Evolutionary conservation across 2,329 filamentous ascomycete species (phyloP).

Genomic region (Cercospora janseana): DNA sequence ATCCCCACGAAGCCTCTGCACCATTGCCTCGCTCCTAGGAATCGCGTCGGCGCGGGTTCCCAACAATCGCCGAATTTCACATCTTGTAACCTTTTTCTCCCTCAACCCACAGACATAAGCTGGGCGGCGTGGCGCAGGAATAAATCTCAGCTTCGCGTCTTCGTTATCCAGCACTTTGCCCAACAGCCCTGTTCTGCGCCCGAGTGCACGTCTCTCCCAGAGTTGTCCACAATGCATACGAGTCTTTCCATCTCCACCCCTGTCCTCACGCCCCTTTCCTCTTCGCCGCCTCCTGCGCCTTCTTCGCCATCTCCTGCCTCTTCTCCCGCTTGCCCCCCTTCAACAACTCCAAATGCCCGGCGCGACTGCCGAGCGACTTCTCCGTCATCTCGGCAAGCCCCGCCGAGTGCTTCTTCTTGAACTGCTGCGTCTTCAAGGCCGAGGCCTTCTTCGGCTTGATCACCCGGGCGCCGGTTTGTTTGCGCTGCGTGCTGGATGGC

Average conservation of each 20-base stretch:
- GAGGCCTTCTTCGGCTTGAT: slow-evolving; percentile 66
- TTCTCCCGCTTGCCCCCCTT: slow-evolving; percentile 63
- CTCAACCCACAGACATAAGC: no score
- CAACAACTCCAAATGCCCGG: slow-evolving; percentile 68
- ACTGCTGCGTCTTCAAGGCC: slow-evolving; percentile 59
- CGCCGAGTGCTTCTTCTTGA: slow-evolving; percentile 65
- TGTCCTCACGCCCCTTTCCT: not conserved
- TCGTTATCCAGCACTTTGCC: no score
- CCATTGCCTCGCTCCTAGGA: no score
- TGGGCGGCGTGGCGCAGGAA: no score
- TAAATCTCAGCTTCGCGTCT: no score
- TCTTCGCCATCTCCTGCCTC: slow-evolving; percentile 30
- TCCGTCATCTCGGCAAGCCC: slow-evolving; percentile 67
- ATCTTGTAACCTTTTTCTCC: no score
- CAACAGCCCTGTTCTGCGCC: no score
- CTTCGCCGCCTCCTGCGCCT: slow-evolving; percentile 10
- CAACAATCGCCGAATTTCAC: no score
- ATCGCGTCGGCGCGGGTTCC: no score
- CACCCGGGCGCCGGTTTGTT: slow-evolving; percentile 53
- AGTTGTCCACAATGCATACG: no score
- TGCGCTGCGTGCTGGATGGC: slow-evolving; percentile 31
- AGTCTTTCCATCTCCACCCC: not conserved
- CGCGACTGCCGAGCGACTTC: slow-evolving; percentile 62
- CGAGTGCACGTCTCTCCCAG: not conserved
- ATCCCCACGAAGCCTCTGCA: no score